Percentiles rank a stretch among this genome's conserved stretches.
Evolutionary conservation across 768 basidiomycete species (phyloP).

Genomic region (Tulasnella calospora): DNA sequence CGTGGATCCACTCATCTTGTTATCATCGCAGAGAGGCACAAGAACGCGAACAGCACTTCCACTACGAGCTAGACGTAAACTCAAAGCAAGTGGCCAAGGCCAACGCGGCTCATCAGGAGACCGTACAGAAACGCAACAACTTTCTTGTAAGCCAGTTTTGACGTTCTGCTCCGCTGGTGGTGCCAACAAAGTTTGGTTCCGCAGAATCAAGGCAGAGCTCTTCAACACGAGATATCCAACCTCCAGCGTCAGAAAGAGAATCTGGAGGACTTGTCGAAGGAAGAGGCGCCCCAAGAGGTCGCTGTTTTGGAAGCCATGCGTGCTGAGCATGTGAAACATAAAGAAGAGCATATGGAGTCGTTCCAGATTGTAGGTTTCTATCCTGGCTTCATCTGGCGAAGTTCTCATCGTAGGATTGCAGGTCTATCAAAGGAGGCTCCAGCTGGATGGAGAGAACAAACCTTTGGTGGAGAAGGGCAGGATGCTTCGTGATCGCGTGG

Average conservation of each 20-base stretch:
- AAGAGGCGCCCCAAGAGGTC: slow-evolving; percentile 63
- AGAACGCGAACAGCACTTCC: slow-evolving; percentile 40
- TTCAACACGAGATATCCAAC: not conserved
- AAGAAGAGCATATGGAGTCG: slow-evolving; percentile 34
- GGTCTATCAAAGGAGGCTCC: slow-evolving; percentile 40
- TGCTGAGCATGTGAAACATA: slow-evolving; percentile 56
- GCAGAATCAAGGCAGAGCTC: not conserved
- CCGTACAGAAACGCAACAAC: not conserved
- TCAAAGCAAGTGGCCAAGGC: not conserved
- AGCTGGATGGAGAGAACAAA: slow-evolving; percentile 46
- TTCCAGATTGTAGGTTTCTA: slow-evolving; percentile 30
- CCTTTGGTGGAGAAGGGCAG: slow-evolving; percentile 45
- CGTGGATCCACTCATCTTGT: not conserved
- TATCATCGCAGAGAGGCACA: slow-evolving; percentile 45
- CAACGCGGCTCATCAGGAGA: not conserved
- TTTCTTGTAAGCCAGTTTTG: not conserved
- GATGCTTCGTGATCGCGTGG: slow-evolving; percentile 47
- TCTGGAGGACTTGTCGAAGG: slow-evolving; percentile 48
- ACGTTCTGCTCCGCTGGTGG: not conserved
- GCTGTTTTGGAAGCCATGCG: slow-evolving; percentile 48
- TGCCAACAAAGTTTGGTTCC: not conserved
- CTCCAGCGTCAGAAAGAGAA: not conserved
- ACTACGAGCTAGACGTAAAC: slow-evolving; percentile 37
- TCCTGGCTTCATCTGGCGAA: not conserved
- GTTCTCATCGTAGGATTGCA: slow-evolving; percentile 8